These are phyloP conservation scores for Urochloa ruziziensis DNA, from an alignment of 176 grass and related monocot genomes.

Conservation along the genomic window DNA sequence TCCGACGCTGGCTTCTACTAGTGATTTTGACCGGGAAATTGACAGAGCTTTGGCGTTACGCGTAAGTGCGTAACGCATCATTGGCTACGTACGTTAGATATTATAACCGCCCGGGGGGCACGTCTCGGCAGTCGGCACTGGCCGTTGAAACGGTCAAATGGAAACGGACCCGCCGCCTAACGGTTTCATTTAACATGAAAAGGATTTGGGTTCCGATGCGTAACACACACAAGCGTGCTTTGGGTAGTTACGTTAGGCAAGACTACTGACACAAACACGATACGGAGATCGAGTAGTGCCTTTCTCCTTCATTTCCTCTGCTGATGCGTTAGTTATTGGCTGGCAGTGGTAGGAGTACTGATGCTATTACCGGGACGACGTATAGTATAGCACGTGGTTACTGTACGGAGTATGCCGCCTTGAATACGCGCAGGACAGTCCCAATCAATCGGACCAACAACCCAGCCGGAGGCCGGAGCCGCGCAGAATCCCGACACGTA, in stretches of 20 bases:
- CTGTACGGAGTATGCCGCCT: neutral
- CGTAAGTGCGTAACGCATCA: neutral
- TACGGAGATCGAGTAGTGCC: too few relatives aligned
- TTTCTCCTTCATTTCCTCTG: too few relatives aligned
- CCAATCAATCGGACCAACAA: neutral
- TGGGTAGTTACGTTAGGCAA: too few relatives aligned
- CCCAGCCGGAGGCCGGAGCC: too few relatives aligned
- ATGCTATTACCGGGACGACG: neutral
- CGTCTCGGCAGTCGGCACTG: neutral
- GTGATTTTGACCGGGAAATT: neutral
- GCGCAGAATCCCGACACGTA: neutral
- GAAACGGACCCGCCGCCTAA: neutral
- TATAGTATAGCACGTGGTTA: too few relatives aligned
- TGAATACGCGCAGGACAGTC: neutral
- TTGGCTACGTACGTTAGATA: neutral
- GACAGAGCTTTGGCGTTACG: neutral
- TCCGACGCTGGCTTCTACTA: neutral
- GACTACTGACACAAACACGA: too few relatives aligned
- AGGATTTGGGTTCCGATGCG: neutral
- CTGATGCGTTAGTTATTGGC: too few relatives aligned
- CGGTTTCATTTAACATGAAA: neutral
- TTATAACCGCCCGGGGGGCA: neutral
- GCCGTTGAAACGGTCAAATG: neutral
- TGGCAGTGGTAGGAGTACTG: neutral
- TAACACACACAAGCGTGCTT: neutral